Conservation (phyloP, 371 early-diverging fungal genomes). For the Syncephalastrum monosporum region DNA sequence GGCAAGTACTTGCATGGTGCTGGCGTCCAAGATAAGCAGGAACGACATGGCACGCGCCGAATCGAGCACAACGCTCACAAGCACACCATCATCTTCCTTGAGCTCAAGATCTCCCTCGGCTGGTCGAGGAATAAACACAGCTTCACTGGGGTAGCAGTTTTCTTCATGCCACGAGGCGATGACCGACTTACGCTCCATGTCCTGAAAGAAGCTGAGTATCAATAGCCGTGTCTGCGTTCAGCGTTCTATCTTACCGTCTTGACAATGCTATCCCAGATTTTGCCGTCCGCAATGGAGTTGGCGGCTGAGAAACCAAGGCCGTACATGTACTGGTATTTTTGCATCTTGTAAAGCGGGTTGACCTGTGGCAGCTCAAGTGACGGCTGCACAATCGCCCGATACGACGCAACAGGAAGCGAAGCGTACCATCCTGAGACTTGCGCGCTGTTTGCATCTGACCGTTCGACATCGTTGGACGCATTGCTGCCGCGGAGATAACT, state of each 20-base stretch:
- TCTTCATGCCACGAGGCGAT: constrained; percentile 51
- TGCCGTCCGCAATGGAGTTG: constrained; percentile 34
- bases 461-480: constrained; percentile 11
- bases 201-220: constrained; percentile 16
- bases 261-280: constrained; percentile 68
- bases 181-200: constrained; percentile 29
- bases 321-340: constrained; percentile 65
- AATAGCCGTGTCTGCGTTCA: not conserved
- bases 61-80: constrained; percentile 74
- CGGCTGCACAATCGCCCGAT: constrained; percentile 23
- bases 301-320: constrained; percentile 59
- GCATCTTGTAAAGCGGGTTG: constrained; percentile 56
- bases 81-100: constrained; percentile 67
- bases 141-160: constrained; percentile 75
- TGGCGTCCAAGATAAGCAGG: constrained; percentile 71
- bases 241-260: constrained; percentile 50
- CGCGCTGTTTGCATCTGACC: constrained; percentile 1
- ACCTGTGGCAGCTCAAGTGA: constrained; percentile 67
- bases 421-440: constrained; percentile 16
- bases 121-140: constrained; percentile 65
- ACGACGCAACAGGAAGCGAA: constrained; percentile 31
- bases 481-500: constrained; percentile 19
- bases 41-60: constrained; percentile 64
- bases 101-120: constrained; percentile 36
- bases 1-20: constrained; percentile 59